A percentile compares a stretch with the other conserved stretches of the same genome.
These are phyloP conservation scores for Cavenderia fasciculata DNA, from an alignment of 78 protist genomes.

Conservation along the genomic window DNA sequence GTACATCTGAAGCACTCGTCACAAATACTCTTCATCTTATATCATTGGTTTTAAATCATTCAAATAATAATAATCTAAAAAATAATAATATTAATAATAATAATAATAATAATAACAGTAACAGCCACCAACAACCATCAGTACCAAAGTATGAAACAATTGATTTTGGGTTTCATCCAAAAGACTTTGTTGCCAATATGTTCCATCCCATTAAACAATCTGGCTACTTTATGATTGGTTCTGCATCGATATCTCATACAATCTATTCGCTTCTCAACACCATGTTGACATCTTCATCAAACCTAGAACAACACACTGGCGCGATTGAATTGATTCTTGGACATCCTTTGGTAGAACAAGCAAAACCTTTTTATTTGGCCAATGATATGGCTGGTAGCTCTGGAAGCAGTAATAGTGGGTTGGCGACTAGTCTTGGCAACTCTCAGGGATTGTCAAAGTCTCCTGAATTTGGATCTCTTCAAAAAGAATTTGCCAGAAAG, in stretches of 20 bases:
- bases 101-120: background rate
- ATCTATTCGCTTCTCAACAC: background rate
- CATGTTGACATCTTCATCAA: background rate
- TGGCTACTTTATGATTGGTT: background rate
- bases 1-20: background rate
- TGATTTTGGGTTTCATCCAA: conserved; percentile 10
- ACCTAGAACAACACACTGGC: conserved; percentile 15
- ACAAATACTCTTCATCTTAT: conserved; percentile 4
- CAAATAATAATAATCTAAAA: background rate
- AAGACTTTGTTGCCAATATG: conserved; percentile 2
- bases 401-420: too few relatives aligned
- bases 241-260: background rate
- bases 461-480: background rate
- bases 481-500: conserved; percentile 30
- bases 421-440: too few relatives aligned
- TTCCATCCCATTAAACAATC: conserved; percentile 18
- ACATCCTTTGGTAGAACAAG: conserved; percentile 4
- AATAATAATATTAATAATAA: background rate
- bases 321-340: background rate
- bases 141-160: background rate
- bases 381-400: too few relatives aligned
- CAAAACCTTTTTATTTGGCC: too few relatives aligned
- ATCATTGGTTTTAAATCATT: background rate
- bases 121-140: background rate
- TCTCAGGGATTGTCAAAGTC: background rate